Evolutionary conservation across 106 monocot genomes (phyloP), one percentile per base, ranked within the genome.

Genomic region (Phalaenopsis equestris): DNA sequence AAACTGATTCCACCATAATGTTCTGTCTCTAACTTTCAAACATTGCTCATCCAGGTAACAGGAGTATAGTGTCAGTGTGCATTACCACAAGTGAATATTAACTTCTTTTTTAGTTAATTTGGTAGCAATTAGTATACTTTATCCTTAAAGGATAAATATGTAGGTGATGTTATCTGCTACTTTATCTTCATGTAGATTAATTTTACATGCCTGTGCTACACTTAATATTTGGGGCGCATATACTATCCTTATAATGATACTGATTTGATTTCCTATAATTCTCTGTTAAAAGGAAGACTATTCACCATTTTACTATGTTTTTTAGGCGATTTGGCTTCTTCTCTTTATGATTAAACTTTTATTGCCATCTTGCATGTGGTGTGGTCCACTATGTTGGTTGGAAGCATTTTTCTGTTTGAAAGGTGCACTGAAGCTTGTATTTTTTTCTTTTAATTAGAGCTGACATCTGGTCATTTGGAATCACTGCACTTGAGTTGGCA

Each of bases 381-480:
- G 70, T 70, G 37, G 61, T 61, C 21, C n/a, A 61, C 3, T 37
- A 37, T 70, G 38, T 70, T 74, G 30, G 74, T 42, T 5, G 41
- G 41, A 6, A 74, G 36, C 1, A 43, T 7, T 55, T 42, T 46
- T 5, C 38, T 6, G 21, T 61, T 15, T 30, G 21, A 5, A 61
- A 61, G 61, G 6, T 61, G 61, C 6, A 21, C 52, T 61, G 16
- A 77, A 67, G 16, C 43, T 41, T 57, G 15, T 56, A 17, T 64
- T 55, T 10, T 58, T 77, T 72, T 78, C 49, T 38, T 42, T 46
- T 30, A 78, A 47, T 36, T 84, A 90, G 89, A 83, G 89, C 82
- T 82, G 89, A 90, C 42, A 90, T 90, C 8, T 90, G 89, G 89
- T 90, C 89, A 42, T 81, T 90, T 87, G 89, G 89, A 74, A 90